These are phyloP conservation scores for Triangularia verruculosa DNA, from an alignment of 2,329 filamentous ascomycete genomes.

Conservation along the genomic window DNA sequence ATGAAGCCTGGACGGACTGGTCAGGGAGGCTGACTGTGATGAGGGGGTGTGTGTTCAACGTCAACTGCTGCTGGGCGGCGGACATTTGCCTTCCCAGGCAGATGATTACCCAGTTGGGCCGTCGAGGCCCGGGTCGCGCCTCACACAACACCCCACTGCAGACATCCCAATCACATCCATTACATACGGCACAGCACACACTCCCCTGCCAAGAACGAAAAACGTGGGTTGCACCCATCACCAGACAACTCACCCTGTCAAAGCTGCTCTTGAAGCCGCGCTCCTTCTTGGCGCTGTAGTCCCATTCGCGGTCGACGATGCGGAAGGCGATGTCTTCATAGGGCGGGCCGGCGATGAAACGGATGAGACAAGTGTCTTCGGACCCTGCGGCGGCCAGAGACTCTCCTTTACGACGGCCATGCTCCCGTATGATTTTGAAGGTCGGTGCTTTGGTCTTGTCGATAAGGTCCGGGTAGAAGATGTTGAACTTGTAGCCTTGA, in stretches of 20 bases:
- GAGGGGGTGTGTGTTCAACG: neutral
- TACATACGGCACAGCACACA: constrained; percentile 12
- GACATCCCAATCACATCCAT: neutral
- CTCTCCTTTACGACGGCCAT: constrained; percentile 83
- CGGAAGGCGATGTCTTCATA: constrained; percentile 97
- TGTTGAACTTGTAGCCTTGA: constrained; percentile 99
- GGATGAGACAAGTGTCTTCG: constrained; percentile 94
- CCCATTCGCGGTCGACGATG: constrained; percentile 98
- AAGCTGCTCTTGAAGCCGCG: constrained; percentile 95
- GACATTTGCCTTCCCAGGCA: constrained; percentile 9
- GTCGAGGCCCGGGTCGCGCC: constrained; percentile 12
- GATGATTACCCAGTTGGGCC: constrained; percentile 10
- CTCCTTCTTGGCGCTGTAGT: constrained; percentile 93
- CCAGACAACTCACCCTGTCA: constrained; percentile 76
- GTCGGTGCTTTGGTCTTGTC: constrained; percentile 93
- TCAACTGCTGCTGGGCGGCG: constrained; percentile 8
- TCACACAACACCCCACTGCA: constrained; percentile 16
- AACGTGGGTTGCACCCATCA: constrained; percentile 6
- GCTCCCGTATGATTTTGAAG: constrained; percentile 91
- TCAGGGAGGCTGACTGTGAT: constrained; percentile 5
- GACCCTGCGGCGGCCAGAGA: constrained; percentile 91
- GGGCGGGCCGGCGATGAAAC: constrained; percentile 90
- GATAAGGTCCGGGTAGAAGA: constrained; percentile 96
- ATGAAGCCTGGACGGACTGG: constrained; percentile 5
- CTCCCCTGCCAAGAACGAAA: constrained; percentile 2